These are phyloP conservation scores for Pseudogymnoascus sp. DNA, from an alignment of 2,329 filamentous ascomycete genomes.

Conservation along the genomic window DNA sequence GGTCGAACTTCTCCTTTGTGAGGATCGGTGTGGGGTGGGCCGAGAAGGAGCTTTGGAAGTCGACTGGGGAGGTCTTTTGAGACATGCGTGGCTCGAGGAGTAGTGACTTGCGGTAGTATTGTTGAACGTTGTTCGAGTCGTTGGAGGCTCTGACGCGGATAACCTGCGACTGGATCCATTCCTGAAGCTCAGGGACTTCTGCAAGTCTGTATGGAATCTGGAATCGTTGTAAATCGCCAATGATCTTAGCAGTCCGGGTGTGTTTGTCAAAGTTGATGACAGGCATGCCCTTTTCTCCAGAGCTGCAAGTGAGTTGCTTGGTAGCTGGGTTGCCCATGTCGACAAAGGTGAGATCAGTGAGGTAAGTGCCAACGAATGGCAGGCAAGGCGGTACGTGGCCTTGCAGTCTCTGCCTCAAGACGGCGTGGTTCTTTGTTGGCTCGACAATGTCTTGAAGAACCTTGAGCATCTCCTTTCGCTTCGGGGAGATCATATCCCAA, in stretches of 20 bases:
- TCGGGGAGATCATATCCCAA: slow-evolving; percentile 81
- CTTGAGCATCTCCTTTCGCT: slow-evolving; percentile 73
- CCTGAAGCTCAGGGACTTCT: slow-evolving; percentile 80
- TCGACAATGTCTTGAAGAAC: slow-evolving; percentile 79
- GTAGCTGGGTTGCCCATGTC: slow-evolving; percentile 88
- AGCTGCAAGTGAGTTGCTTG: slow-evolving; percentile 59
- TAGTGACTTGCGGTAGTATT: slow-evolving; percentile 60
- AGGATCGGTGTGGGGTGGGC: slow-evolving; percentile 17
- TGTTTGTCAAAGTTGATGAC: slow-evolving; percentile 99
- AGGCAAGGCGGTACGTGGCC: slow-evolving; percentile 86
- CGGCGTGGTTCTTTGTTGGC: slow-evolving; percentile 82
- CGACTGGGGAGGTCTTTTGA: slow-evolving; percentile 23
- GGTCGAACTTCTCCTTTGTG: slow-evolving; percentile 44
- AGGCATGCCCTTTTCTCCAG: slow-evolving; percentile 56
- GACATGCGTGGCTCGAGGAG: slow-evolving; percentile 54
- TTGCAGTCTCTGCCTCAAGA: slow-evolving; percentile 73
- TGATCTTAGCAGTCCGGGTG: slow-evolving; percentile 87
- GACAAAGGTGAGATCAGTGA: slow-evolving; percentile 93
- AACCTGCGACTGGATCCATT: slow-evolving; percentile 84
- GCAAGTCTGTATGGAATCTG: slow-evolving; percentile 84
- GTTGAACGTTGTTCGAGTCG: slow-evolving; percentile 55
- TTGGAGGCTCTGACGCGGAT: slow-evolving; percentile 52
- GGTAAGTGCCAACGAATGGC: slow-evolving; percentile 91
- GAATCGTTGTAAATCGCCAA: slow-evolving; percentile 91
- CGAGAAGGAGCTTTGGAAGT: slow-evolving; percentile 15